A percentile compares a stretch with the other conserved stretches of the same genome.
Evolutionary conservation across 371 early-diverging fungal species (phyloP).

Genomic region (Gilbertella persicaria): DNA sequence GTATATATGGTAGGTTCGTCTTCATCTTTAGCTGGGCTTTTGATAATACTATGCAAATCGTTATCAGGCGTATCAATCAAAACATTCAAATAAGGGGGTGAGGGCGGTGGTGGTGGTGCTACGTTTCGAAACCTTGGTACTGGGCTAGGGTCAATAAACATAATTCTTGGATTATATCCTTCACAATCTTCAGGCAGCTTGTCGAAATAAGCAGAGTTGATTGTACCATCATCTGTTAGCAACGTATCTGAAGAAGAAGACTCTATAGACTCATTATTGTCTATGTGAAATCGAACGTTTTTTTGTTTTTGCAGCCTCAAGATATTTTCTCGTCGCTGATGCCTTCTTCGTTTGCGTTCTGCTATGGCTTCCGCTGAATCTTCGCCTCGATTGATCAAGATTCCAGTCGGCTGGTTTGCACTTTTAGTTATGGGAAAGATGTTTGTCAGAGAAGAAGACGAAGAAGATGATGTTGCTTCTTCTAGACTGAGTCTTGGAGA

Average conservation of each 20-base stretch:
- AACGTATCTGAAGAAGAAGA: conserved; percentile 19
- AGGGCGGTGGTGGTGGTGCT: conserved; percentile 47
- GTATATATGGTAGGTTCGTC: conserved; percentile 15
- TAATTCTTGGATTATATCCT: conserved; percentile 32
- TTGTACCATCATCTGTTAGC: conserved; percentile 8
- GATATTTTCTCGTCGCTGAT: conserved; percentile 26
- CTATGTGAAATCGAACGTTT: neutral
- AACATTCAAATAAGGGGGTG: conserved; percentile 41
- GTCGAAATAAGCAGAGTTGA: neutral
- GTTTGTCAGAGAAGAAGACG: neutral
- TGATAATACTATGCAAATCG: conserved; percentile 17
- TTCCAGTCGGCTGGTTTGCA: conserved; percentile 14
- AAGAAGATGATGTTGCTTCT: conserved; percentile 1
- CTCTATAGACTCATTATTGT: neutral
- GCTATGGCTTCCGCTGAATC: conserved; percentile 29
- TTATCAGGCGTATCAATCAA: conserved; percentile 10
- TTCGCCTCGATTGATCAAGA: conserved; percentile 28
- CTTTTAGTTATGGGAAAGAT: neutral
- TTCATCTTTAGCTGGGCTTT: conserved; percentile 13
- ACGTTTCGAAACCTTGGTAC: conserved; percentile 50
- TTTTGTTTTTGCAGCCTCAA: conserved; percentile 14
- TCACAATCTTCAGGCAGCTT: conserved; percentile 7
- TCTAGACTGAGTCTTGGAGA: conserved; percentile 8
- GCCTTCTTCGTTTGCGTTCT: conserved; percentile 26
- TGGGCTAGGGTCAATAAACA: conserved; percentile 48